Evolutionary conservation across 371 early-diverging fungal species (phyloP).

Genomic region (Mucor indicus): DNA sequence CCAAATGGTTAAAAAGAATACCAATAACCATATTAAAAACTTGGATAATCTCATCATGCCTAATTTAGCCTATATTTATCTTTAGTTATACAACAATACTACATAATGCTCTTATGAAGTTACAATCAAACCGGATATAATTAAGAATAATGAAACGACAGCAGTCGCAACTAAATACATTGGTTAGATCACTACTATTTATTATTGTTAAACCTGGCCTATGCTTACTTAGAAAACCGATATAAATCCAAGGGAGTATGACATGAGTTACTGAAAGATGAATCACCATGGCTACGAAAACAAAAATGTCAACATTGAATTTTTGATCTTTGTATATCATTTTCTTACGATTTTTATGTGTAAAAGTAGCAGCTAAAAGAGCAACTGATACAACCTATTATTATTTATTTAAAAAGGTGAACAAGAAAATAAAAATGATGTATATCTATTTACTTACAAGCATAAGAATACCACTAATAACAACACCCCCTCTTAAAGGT

Average conservation of each 20-base stretch:
- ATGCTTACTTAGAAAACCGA: slow-evolving; percentile 33
- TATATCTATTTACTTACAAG: slow-evolving; percentile 18
- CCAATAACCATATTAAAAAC: slow-evolving; percentile 35
- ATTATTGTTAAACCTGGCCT: neutral
- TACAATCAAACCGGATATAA: slow-evolving; percentile 32
- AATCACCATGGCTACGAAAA: slow-evolving; percentile 5
- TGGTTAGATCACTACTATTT: neutral
- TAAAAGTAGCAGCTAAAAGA: slow-evolving; percentile 36
- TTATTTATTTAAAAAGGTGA: neutral
- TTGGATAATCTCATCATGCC: slow-evolving; percentile 42
- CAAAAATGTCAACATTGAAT: neutral
- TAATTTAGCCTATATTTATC: slow-evolving; percentile 33
- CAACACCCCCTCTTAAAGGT: slow-evolving; percentile 38
- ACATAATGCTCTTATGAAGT: neutral
- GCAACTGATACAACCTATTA: slow-evolving; percentile 33
- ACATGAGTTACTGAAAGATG: slow-evolving; percentile 9
- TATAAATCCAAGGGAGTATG: slow-evolving; percentile 41
- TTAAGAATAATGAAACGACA: slow-evolving; percentile 31
- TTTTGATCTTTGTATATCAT: neutral
- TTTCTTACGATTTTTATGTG: slow-evolving; percentile 46
- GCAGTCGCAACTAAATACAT: slow-evolving; percentile 30
- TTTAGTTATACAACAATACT: neutral
- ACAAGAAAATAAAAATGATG: neutral
- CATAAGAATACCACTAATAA: slow-evolving; percentile 30
- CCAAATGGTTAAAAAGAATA: slow-evolving; percentile 36